Evolutionary conservation across 345 rosid species (phyloP), one percentile per base, ranked within the genome.

Genomic region (Euclidium syriacum): DNA sequence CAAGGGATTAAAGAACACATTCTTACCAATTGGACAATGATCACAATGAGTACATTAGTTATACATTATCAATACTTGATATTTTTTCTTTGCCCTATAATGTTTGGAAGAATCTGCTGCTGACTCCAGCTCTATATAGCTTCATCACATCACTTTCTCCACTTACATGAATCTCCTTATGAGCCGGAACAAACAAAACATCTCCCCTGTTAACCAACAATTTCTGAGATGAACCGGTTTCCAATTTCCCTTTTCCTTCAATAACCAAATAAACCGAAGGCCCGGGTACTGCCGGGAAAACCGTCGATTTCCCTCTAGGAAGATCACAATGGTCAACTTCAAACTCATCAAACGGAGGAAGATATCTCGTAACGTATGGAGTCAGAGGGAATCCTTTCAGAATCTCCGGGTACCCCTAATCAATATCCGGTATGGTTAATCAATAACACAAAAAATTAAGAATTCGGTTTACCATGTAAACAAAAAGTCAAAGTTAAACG

Each of bases 301-400:
- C 71, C 0, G 90, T 75, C 0, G 91, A 75, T 56, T 77, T 71
- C 25, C 84, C 86, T 34, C 5, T 34, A 1, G 89, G 95, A 49
- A 95, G 89, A 49, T 73, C 40, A 76, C 97, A 90, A 32, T 59
- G 66, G 55, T 90, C 97, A 5, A 90, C 84, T 77, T 88, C 97
- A 4, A 95, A 95, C 71, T 95, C 99, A 32, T 88, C 87, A 51
- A 94, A 94, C 6, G 99, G 97, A 0, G 97, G 97, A 14, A 81
- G 83, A 66, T 87, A 94, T 70, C 95, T 94, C 17, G 77, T 87
- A 58, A 79, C 73, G 64, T 84, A 83, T 0, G 87, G 77, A 62
- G 66, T 75, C 58, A 94, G 11, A 11, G 84, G 77, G 59, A 83
- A 81, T 27, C 99, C 99, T 77, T 75, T 72, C 29, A 90, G 66